Base-by-base conservation (phyloP, 441 rosid genomes). In the Gossypium aridum region DNA sequence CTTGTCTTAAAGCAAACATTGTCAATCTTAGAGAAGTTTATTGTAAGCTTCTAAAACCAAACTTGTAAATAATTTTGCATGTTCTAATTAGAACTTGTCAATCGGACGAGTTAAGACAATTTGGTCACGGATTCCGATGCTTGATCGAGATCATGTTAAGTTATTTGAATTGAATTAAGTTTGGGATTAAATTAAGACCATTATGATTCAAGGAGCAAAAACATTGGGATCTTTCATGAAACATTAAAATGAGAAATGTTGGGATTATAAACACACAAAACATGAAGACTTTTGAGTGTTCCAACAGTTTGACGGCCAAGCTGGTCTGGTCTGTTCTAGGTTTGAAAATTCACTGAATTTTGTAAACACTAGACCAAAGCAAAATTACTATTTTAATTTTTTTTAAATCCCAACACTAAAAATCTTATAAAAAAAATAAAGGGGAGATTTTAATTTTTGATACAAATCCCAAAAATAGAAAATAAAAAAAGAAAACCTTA, bases 181-280 rank as follows among this genome's bases (percentile, higher is more conserved):
- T 31, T 5, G 7, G 1, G 37, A 31, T 31, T 31, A 28, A 31
- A 31, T 31, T 31, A 64, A 17, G 16, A 7, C 20, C 37, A 47
- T 47, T 67, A 67, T 3, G 16, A 68, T 25, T 25, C 39, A 67
- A 1, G 2, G 25, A 67, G 23, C n/a, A 51, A 68, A 31, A 51
- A 55, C 49, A 0, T 72, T 60, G 68, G 75, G 75, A 72, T 72
- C 19, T 60, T 31, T 47, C 22, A n/a, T 57, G 22, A 25, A 64
- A n/a, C 1, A 10, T 9, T 1, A 51, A 62, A 31, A 34, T 25
- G 39, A 9, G 45, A 54, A 31, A 45, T 17, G 7, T 64, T 67
- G 90, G 90, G 92, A 90, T 86, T 87, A 70, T 76, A 82, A 85
- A 70, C 76, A 84, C 83, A 75, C 86, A 87, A 86, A 87, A 84